Percentiles rank a stretch among this genome's conserved stretches.
Evolutionary conservation across 2,329 filamentous ascomycete species (phyloP).

Genomic region (Ophiostoma piceae): DNA sequence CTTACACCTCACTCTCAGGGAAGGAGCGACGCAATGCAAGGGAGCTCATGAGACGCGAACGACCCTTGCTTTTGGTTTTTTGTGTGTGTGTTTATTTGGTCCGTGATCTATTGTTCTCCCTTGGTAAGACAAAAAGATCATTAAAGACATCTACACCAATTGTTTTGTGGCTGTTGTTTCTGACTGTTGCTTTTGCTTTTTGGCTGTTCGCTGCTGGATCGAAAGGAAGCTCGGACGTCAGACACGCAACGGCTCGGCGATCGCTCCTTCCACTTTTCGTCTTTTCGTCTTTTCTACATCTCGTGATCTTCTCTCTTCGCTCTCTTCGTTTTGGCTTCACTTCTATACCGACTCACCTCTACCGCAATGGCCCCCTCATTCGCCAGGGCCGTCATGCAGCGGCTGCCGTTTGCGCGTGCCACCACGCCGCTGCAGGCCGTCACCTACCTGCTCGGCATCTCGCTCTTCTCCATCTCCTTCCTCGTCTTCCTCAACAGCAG

Average conservation of each 20-base stretch:
- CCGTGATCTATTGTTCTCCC: conserved; percentile 7
- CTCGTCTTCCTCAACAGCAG: conserved; percentile 84
- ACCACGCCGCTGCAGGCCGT: conserved; percentile 59
- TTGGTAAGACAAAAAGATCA: background rate
- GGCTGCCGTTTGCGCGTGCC: conserved; percentile 54
- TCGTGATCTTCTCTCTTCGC: background rate
- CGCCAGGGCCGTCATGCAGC: conserved; percentile 36
- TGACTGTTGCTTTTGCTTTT: background rate
- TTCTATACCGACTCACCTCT: no score
- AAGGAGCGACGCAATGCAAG: background rate
- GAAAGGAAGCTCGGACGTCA: conserved; percentile 3
- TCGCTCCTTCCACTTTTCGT: conserved; percentile 16
- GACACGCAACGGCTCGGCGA: background rate
- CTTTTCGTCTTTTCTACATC: no score
- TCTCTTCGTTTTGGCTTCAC: background rate
- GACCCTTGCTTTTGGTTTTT: background rate
- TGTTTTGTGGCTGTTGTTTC: background rate
- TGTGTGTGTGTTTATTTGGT: background rate
- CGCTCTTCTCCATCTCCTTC: conserved; percentile 82
- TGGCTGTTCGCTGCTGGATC: background rate
- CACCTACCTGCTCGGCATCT: conserved; percentile 75
- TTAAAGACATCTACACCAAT: background rate
- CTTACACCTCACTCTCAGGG: conserved; percentile 2
- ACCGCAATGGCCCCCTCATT: conserved; percentile 17
- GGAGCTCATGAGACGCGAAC: conserved; percentile 8